Evolutionary conservation across 371 early-diverging fungal species (phyloP).

Genomic region (Chytridiales sp.): DNA sequence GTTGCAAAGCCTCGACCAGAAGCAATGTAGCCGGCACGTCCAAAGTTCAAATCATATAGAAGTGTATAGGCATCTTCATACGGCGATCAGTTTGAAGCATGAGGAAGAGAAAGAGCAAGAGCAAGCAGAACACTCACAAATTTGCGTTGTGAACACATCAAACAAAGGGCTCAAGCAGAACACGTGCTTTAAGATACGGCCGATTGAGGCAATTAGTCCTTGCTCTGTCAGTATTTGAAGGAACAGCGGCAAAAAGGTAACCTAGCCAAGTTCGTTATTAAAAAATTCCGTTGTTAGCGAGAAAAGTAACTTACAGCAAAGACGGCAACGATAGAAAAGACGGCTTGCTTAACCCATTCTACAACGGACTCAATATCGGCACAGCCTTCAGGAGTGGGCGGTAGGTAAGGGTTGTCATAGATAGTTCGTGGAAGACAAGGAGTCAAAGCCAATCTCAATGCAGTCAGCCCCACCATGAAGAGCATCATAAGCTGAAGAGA

Average conservation of each 20-base stretch:
- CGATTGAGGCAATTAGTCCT: conserved; percentile 72
- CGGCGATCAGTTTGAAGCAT: background rate
- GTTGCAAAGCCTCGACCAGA: conserved; percentile 93
- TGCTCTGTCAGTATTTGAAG: conserved; percentile 83
- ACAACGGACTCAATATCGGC: conserved; percentile 71
- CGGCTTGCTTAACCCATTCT: conserved; percentile 81
- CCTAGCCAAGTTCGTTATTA: conserved; percentile 33
- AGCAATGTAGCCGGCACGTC: conserved; percentile 72
- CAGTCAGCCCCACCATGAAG: conserved; percentile 70
- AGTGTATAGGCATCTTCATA: conserved; percentile 69
- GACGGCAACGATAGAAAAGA: conserved; percentile 30
- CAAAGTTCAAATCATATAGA: conserved; percentile 75
- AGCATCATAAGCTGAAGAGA: conserved; percentile 83
- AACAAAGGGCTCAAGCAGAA: conserved; percentile 82
- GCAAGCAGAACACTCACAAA: conserved; percentile 4
- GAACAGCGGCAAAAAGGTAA: conserved; percentile 83
- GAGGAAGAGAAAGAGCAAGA: conserved; percentile 3
- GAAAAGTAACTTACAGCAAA: conserved; percentile 17
- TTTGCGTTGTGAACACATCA: conserved; percentile 85
- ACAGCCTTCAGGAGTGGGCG: conserved; percentile 60
- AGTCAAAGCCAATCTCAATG: conserved; percentile 64
- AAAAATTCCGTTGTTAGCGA: background rate
- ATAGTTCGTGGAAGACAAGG: conserved; percentile 52
- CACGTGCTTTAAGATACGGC: conserved; percentile 79
- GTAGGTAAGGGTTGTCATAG: conserved; percentile 34